These are phyloP conservation scores for Parastagonospora nodorum DNA, from an alignment of 2,329 filamentous ascomycete species.

Conservation along the genomic window DNA sequence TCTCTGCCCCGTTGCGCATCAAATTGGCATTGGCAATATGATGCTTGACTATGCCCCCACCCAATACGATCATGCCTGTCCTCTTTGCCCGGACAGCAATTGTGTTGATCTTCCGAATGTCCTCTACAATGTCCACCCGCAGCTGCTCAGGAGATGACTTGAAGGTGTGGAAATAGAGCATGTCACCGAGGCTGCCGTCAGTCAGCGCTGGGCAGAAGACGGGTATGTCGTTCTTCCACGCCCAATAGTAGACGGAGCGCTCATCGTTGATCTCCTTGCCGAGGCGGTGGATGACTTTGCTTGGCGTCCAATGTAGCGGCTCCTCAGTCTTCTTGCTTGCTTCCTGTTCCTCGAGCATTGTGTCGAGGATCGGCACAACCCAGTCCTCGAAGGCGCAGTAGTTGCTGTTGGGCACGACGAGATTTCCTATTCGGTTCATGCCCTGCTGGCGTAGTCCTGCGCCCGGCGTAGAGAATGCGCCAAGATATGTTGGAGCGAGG, in stretches of 20 bases:
- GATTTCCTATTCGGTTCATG: slow-evolving; percentile 93
- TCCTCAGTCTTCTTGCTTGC: slow-evolving; percentile 69
- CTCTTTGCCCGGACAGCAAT: slow-evolving; percentile 85
- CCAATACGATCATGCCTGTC: slow-evolving; percentile 93
- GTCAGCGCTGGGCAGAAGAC: slow-evolving; percentile 97
- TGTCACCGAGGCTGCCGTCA: slow-evolving; percentile 93
- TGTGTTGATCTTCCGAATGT: slow-evolving; percentile 91
- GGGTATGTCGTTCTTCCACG: slow-evolving; percentile 93
- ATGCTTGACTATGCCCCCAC: slow-evolving; percentile 95
- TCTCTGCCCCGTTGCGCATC: slow-evolving; percentile 97
- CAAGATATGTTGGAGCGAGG: slow-evolving; percentile 89
- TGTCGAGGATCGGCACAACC: slow-evolving; percentile 93
- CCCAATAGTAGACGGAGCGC: slow-evolving; percentile 94
- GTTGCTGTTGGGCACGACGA: slow-evolving; percentile 95
- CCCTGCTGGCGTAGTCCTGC: slow-evolving; percentile 80
- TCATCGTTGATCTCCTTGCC: slow-evolving; percentile 95
- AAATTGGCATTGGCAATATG: slow-evolving; percentile 97
- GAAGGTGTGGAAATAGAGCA: slow-evolving; percentile 99
- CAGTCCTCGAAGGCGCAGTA: slow-evolving; percentile 98
- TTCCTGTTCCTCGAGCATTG: slow-evolving; percentile 92
- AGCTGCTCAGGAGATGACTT: slow-evolving; percentile 82
- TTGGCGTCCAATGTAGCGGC: slow-evolving; percentile 88
- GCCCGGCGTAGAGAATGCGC: slow-evolving; percentile 78
- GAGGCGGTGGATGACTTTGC: slow-evolving; percentile 85
- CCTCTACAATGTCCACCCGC: slow-evolving; percentile 87